Evolutionary conservation across 306 rosid species (phyloP).

Genomic region (Sicyos edulis): DNA sequence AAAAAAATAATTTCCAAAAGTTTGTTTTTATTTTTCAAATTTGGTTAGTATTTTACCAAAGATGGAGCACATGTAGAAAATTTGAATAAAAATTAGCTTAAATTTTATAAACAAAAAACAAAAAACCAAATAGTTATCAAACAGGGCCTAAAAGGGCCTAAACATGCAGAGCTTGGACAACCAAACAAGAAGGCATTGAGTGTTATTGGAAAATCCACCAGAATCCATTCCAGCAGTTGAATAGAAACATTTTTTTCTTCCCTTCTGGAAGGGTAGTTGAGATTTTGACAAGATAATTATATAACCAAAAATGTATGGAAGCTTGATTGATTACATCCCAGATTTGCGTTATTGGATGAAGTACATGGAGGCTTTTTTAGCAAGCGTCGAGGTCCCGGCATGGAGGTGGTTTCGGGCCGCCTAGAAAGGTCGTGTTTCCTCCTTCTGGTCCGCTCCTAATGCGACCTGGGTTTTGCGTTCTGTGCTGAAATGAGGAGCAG

Average conservation of each 20-base stretch:
- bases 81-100: too few species aligned
- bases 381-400: conserved; percentile 93
- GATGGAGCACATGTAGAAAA: too few species aligned
- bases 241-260: not conserved
- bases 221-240: not conserved
- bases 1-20: too few species aligned
- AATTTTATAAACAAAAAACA: too few species aligned
- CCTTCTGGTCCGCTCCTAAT: conserved; percentile 91
- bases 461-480: conserved; percentile 78
- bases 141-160: too few species aligned
- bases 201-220: conserved; percentile 12
- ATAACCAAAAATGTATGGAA: conserved; percentile 32
- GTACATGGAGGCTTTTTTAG: conserved; percentile 32
- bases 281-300: conserved; percentile 24
- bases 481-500: conserved; percentile 43
- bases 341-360: conserved; percentile 65
- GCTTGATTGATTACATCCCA: conserved; percentile 34
- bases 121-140: too few species aligned
- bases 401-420: conserved; percentile 79
- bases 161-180: not conserved
- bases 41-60: too few species aligned
- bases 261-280: too few species aligned
- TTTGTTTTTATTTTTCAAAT: too few species aligned
- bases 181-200: not conserved
- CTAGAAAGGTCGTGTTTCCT: conserved; percentile 72